Base-by-base conservation (phyloP, 2,329 filamentous ascomycete species). In the Sphaerulina populicola region DNA sequence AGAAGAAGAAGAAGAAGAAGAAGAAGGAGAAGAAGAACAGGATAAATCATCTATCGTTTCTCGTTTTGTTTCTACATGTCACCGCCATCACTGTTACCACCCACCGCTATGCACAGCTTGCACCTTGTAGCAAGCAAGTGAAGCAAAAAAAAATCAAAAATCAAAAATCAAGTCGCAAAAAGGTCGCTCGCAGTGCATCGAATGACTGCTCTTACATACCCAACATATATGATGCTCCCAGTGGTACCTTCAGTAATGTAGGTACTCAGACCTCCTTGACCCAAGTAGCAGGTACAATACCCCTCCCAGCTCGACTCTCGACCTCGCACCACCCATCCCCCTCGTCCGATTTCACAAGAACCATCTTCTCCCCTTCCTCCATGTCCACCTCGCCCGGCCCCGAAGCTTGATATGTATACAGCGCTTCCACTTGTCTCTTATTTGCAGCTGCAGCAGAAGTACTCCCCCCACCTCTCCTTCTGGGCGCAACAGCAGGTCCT, bases 261-360 rank as follows among this genome's bases (percentile, higher is more conserved):
- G 15, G 11, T 23, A 27, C 39, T 40, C 54, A 67, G 6, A 87
- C 80, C 63, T 84, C 79, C 70, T 89, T 85, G 53, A 97, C 80
- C 73, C 97, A 98, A 68, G 88, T 94, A 35, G 90, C 90, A 41
- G 93, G 93, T 48, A 98, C 93, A 67, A 89, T 95, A 65, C 83
- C 90, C 44, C 83, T 88, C 14, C 88, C 89, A n/a, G 57, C 61
- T 33, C 53, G 47, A 69, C 88, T 89, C 73, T 97, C 93, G 14
- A 98, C 93, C 72, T 97, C 93, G 27, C 84, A 88, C 93, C 93
- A 98, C 0, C 93, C 93, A 72, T 97, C 93, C 1, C 93, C 93
- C 0, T 83, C 79, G 65, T 97, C 91, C 51, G 87, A 83, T 62
- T 83, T 89, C 55, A 96, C 82, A 30, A 98, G 74, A 36, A 98